Evolutionary conservation across 495 filamentous ascomycete species (phyloP), one percentile per base, ranked within the genome.

Genomic region (Penicillium nucicola): DNA sequence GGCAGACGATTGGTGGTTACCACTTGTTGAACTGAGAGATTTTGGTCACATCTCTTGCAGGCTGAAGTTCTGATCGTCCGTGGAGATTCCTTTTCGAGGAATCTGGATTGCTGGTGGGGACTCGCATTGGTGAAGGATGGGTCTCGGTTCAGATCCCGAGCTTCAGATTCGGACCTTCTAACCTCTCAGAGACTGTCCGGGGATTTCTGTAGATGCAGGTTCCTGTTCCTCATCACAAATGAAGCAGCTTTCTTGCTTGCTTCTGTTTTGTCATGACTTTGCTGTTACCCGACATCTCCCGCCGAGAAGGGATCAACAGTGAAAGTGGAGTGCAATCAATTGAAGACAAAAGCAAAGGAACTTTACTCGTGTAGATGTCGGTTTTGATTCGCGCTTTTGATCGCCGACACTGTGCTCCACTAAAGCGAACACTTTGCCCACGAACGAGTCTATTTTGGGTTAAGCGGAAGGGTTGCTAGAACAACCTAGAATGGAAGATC

Each of bases 301-400:
- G 32, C 15, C 19, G 18, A 48, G 54, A 36, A 52, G n/a, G 12
- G 54, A 56, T 56, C 54, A 22, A 30, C 55, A 20, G 12, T 42
- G 15, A 37, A 13, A 41, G 41, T 50, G 41, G 42, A 31, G 42
- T 15, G 13, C n/a, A 37, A 22, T 11, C 42, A 35, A 17, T 31
- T 17, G 42, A 41, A 11, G 7, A 18, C 39, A 48, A 22, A 33
- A 34, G n/a, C 14, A 38, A 18, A 52, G 48, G 43, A 31, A 28
- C 23, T 52, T 23, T 51, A 8, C 17, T 45, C 36, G 36, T 42
- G 45, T 40, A 40, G 13, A 20, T 33, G 9, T 2, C 35, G 40
- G 13, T 18, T 40, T 39, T 19, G 15, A 34, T 33, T 34, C 31
- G 23, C 8, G 22, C 23, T 28, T 31, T 44, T 31, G 54, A 57